These are phyloP conservation scores for Trichoderma koningii DNA, from an alignment of 2,329 filamentous ascomycete species.

Conservation along the genomic window DNA sequence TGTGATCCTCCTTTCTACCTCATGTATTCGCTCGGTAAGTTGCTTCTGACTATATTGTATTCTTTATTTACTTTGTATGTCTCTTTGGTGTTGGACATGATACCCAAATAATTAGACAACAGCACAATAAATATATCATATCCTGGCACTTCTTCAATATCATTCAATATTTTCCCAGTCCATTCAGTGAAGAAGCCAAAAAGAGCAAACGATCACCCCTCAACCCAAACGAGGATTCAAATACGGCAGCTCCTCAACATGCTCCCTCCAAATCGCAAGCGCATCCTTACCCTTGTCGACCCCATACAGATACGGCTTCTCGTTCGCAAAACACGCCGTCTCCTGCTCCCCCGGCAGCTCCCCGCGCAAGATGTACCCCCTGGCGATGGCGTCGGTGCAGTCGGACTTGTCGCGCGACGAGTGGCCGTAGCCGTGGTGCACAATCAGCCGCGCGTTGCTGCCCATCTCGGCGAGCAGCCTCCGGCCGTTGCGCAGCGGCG, in stretches of 20 bases:
- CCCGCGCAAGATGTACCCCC: slow-evolving; percentile 46
- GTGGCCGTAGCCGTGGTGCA: slow-evolving; percentile 54
- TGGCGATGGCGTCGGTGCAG: slow-evolving; percentile 49
- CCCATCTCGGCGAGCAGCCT: slow-evolving; percentile 50
- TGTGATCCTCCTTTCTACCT: no score
- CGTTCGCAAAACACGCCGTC: slow-evolving; percentile 50
- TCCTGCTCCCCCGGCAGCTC: slow-evolving; percentile 45
- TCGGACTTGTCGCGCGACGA: slow-evolving; percentile 48
- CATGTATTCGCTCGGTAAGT: background rate
- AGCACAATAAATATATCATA: background rate
- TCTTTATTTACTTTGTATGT: no score
- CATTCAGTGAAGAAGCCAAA: background rate
- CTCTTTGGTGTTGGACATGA: no score
- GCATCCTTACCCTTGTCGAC: slow-evolving; percentile 29
- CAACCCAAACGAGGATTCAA: slow-evolving; percentile 1
- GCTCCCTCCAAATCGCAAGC: slow-evolving; percentile 30
- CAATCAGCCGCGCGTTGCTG: slow-evolving; percentile 50
- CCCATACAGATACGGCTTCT: slow-evolving; percentile 51
- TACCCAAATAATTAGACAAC: no score
- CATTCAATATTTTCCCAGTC: no score
- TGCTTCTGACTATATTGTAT: background rate
- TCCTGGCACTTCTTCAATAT: background rate
- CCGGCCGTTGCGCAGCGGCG: slow-evolving; percentile 51
- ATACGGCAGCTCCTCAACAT: slow-evolving; percentile 27
- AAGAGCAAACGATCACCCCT: background rate